A percentile compares a stretch with the other conserved stretches of the same genome.
These are phyloP conservation scores for Nemophila menziesii DNA, from an alignment of 257 asterid species.

Conservation along the genomic window DNA sequence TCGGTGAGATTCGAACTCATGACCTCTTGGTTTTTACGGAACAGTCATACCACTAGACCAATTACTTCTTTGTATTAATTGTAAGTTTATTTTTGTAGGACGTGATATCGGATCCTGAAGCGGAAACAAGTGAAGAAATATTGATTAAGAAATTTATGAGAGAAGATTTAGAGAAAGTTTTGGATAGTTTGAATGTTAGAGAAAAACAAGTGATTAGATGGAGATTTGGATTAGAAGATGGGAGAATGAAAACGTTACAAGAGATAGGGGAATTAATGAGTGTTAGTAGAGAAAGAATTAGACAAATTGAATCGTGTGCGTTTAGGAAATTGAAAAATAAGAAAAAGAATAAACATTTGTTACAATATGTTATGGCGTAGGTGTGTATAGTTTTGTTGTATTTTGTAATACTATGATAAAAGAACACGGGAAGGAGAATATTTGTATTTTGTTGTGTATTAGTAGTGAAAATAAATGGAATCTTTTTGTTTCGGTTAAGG, in stretches of 20 bases:
- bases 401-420: too few relatives aligned
- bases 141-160: constrained; percentile 69
- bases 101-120: constrained; percentile 75
- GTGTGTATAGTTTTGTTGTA: too few relatives aligned
- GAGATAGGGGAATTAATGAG: constrained; percentile 91
- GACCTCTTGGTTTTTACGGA: background rate
- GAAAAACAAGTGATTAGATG: constrained; percentile 69
- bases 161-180: constrained; percentile 61
- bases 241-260: constrained; percentile 77
- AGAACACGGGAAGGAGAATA: too few relatives aligned
- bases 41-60: background rate
- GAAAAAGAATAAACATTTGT: constrained; percentile 64
- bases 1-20: constrained; percentile 33
- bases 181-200: constrained; percentile 61
- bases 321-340: constrained; percentile 90
- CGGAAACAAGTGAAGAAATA: constrained; percentile 67
- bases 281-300: constrained; percentile 84
- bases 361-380: constrained; percentile 47
- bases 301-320: constrained; percentile 78
- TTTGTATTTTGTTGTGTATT: too few relatives aligned
- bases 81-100: constrained; percentile 33
- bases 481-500: too few relatives aligned
- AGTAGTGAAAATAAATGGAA: too few relatives aligned
- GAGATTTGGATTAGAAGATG: constrained; percentile 80
- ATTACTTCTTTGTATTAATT: background rate